Evolutionary conservation across 495 filamentous ascomycete species (phyloP).

Genomic region (Neurospora sp.): DNA sequence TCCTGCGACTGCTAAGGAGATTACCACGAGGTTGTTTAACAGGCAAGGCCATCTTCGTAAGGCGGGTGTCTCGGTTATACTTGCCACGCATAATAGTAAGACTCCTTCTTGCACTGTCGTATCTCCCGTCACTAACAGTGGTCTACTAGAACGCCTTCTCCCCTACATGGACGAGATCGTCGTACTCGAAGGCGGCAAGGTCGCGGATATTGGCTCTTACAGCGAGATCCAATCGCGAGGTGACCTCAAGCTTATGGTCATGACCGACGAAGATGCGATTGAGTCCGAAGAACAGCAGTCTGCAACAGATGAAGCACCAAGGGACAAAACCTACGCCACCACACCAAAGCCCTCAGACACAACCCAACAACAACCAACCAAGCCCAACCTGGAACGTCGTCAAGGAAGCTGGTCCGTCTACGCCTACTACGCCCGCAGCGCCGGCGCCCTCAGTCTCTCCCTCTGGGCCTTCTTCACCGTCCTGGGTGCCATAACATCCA

Average conservation of each 20-base stretch:
- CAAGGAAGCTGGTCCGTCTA: slow-evolving; percentile 5
- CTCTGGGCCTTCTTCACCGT: slow-evolving; percentile 4
- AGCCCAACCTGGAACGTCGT: not conserved
- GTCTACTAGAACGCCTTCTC: not conserved
- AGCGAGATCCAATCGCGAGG: not conserved
- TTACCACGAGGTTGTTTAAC: slow-evolving; percentile 45
- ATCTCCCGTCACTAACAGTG: not conserved
- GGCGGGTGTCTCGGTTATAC: slow-evolving; percentile 13
- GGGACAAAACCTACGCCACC: not conserved
- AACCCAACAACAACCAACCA: not conserved
- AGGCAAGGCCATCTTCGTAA: slow-evolving; percentile 14
- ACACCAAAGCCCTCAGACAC: not conserved
- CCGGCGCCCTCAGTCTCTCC: not conserved
- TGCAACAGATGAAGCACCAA: not conserved
- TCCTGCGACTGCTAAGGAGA: slow-evolving; percentile 47
- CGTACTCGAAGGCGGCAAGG: not conserved
- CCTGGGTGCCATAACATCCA: not conserved
- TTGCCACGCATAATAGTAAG: slow-evolving; percentile 15
- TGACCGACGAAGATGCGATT: not conserved
- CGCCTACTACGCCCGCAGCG: slow-evolving; percentile 5
- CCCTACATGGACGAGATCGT: not conserved
- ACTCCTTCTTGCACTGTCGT: too few relatives aligned
- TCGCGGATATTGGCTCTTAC: not conserved
- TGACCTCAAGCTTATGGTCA: not conserved
- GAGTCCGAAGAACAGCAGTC: not conserved